phyloP scores from a whole-genome alignment of 257 asterid species.

The Lithospermum erythrorhizon region DNA sequence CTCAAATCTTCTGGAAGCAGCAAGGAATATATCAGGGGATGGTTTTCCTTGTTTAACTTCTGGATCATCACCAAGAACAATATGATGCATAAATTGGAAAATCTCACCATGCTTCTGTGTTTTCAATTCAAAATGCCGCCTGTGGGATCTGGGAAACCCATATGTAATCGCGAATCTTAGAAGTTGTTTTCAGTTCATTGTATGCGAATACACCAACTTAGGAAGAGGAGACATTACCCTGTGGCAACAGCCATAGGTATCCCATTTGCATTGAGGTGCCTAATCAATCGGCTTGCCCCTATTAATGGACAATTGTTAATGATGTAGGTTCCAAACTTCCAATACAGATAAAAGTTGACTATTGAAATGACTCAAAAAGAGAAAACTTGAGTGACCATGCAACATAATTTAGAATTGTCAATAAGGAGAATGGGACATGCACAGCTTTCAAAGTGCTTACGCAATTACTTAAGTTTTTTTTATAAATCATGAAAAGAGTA shows the following conservation, averaged over 20 bases:
- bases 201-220: not conserved
- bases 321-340: not conserved
- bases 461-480: not conserved
- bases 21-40: constrained; percentile 84
- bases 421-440: not conserved
- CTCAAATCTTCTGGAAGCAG: constrained; percentile 90
- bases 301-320: not conserved
- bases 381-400: no score
- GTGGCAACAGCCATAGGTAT: constrained; percentile 91
- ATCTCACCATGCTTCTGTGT: constrained; percentile 70
- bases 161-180: constrained; percentile 11
- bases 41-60: constrained; percentile 95
- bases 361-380: no score
- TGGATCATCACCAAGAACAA: constrained; percentile 91
- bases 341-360: no score
- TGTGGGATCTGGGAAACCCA: constrained; percentile 55
- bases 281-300: constrained; percentile 70
- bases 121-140: constrained; percentile 80
- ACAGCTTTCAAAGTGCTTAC: not conserved
- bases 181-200: not conserved
- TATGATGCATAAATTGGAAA: constrained; percentile 82
- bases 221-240: constrained; percentile 38
- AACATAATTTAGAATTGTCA: no score
- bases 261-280: constrained; percentile 74
- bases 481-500: no score